These are phyloP conservation scores for Trametes coccinea DNA, from an alignment of 768 basidiomycete species.

Conservation along the genomic window DNA sequence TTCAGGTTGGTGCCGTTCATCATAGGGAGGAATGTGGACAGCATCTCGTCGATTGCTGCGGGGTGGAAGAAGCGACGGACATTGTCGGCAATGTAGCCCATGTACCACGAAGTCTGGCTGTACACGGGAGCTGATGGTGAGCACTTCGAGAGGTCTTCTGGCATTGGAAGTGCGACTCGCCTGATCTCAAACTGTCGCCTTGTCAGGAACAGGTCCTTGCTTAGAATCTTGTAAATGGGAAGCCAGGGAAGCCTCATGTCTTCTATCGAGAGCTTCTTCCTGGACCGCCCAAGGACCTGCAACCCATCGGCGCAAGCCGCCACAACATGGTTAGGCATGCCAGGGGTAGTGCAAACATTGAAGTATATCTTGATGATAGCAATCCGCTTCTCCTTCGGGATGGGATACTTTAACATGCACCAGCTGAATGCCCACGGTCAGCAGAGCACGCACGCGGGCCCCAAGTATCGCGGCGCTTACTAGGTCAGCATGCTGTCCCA, in stretches of 20 bases:
- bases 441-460: slow-evolving; percentile 10
- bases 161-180: slow-evolving; percentile 40
- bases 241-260: slow-evolving; percentile 84
- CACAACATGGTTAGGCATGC: slow-evolving; percentile 69
- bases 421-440: slow-evolving; percentile 49
- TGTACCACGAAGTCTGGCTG: slow-evolving; percentile 75
- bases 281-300: slow-evolving; percentile 58
- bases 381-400: slow-evolving; percentile 78
- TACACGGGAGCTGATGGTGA: background rate
- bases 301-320: slow-evolving; percentile 67
- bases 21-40: slow-evolving; percentile 78
- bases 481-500: slow-evolving; percentile 78
- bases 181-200: slow-evolving; percentile 79
- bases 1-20: slow-evolving; percentile 75
- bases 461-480: slow-evolving; percentile 43
- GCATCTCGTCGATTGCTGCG: slow-evolving; percentile 83
- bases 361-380: slow-evolving; percentile 77
- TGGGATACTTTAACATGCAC: slow-evolving; percentile 82
- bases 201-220: slow-evolving; percentile 73
- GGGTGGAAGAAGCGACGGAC: slow-evolving; percentile 87
- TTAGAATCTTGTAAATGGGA: slow-evolving; percentile 71
- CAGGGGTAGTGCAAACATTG: slow-evolving; percentile 71
- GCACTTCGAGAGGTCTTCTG: background rate
- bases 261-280: slow-evolving; percentile 72
- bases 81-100: slow-evolving; percentile 69